Evolutionary conservation across 1,139 yeast species (phyloP).

Genomic region (Yamadazyma triangularis): DNA sequence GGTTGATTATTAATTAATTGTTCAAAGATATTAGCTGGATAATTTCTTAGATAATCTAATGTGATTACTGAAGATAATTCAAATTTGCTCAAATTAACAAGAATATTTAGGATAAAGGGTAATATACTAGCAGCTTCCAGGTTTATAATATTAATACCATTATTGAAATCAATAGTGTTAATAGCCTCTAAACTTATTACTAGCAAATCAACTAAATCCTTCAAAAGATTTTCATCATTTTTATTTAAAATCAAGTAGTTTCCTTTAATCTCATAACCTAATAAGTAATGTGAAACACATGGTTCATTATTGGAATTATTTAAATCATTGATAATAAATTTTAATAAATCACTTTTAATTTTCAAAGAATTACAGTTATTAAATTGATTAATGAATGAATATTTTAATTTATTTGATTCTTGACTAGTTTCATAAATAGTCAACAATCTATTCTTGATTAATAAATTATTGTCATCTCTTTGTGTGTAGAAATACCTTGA

Average conservation of each 20-base stretch:
- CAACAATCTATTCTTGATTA: slow-evolving; percentile 60
- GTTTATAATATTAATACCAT: slow-evolving; percentile 39
- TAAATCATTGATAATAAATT: slow-evolving; percentile 53
- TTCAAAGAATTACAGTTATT: slow-evolving; percentile 39
- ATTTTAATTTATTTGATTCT: slow-evolving; percentile 65
- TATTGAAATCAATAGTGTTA: slow-evolving; percentile 31
- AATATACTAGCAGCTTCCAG: slow-evolving; percentile 55
- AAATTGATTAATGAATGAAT: slow-evolving; percentile 69
- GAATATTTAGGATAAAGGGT: slow-evolving; percentile 53
- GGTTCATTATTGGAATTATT: slow-evolving; percentile 36
- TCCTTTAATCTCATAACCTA: slow-evolving; percentile 57
- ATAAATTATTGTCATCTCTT: slow-evolving; percentile 27
- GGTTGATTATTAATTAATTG: slow-evolving; percentile 52
- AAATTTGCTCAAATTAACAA: slow-evolving; percentile 56
- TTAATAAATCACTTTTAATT: slow-evolving; percentile 55
- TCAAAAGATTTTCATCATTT: slow-evolving; percentile 35
- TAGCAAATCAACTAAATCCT: slow-evolving; percentile 48
- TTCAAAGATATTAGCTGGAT: slow-evolving; percentile 40
- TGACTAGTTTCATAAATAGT: slow-evolving; percentile 71
- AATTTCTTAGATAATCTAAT: slow-evolving; percentile 47
- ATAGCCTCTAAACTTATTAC: slow-evolving; percentile 42
- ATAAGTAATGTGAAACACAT: slow-evolving; percentile 65
- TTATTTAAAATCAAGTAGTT: slow-evolving; percentile 20
- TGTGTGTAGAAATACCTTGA: slow-evolving; percentile 46
- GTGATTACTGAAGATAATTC: slow-evolving; percentile 51